phyloP scores from a whole-genome alignment of 768 basidiomycete genomes.

The Termitomyces titanicus region DNA sequence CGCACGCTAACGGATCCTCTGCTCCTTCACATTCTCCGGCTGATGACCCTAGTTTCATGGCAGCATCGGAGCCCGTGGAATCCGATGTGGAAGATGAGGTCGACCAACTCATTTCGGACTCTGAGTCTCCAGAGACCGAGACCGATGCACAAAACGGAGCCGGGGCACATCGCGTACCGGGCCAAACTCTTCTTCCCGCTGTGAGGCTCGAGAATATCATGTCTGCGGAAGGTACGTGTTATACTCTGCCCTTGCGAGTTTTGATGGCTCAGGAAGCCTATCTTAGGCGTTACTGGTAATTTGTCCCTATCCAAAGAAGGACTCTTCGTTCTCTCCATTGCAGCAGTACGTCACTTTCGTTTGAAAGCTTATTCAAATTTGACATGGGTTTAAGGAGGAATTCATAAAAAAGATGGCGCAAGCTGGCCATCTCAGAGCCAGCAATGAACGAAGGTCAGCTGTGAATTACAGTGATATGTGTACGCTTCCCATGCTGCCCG shows the following conservation, averaged over 20 bases:
- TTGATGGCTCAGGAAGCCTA: not conserved
- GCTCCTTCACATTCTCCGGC: not conserved
- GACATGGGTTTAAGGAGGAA: conserved; percentile 57
- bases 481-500: conserved; percentile 28
- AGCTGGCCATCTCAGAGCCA: conserved; percentile 66
- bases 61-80: conserved; percentile 24
- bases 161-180: conserved; percentile 46
- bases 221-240: conserved; percentile 64
- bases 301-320: conserved; percentile 75
- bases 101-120: conserved; percentile 62
- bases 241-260: conserved; percentile 5
- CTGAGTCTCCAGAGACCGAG: conserved; percentile 38
- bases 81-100: conserved; percentile 58
- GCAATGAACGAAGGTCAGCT: conserved; percentile 49
- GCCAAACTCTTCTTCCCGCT: conserved; percentile 65
- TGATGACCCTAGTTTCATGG: conserved; percentile 4
- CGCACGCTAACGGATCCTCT: conserved; percentile 2
- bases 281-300: conserved; percentile 51
- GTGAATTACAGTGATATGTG: conserved; percentile 77
- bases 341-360: conserved; percentile 50
- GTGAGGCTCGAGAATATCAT: conserved; percentile 72
- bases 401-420: conserved; percentile 75
- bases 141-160: conserved; percentile 24
- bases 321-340: conserved; percentile 68
- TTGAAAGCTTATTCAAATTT: not conserved